Evolutionary conservation across 805 yeast genomes (phyloP).

Genomic region (Candida caryicola): DNA sequence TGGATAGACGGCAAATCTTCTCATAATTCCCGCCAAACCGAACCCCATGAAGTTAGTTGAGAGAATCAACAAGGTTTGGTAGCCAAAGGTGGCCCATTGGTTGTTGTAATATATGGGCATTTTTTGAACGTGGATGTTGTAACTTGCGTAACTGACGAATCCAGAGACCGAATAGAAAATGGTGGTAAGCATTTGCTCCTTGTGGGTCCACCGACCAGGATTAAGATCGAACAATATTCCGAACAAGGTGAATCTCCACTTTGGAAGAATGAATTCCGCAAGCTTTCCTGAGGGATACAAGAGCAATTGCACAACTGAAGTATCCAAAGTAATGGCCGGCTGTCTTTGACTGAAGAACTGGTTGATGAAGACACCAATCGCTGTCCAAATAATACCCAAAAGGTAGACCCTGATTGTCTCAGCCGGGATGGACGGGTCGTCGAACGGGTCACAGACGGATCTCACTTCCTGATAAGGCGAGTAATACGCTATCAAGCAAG

Average conservation of each 20-base stretch:
- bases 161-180: slow-evolving; percentile 36
- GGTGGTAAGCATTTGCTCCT: slow-evolving; percentile 67
- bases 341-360: slow-evolving; percentile 55
- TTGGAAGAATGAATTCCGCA: slow-evolving; percentile 34
- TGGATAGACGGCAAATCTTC: slow-evolving; percentile 46
- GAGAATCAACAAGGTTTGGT: slow-evolving; percentile 21
- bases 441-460: slow-evolving; percentile 56
- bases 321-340: slow-evolving; percentile 44
- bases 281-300: slow-evolving; percentile 45
- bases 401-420: slow-evolving; percentile 57
- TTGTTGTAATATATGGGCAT: slow-evolving; percentile 19
- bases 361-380: slow-evolving; percentile 53
- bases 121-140: slow-evolving; percentile 10
- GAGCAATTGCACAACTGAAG: slow-evolving; percentile 46
- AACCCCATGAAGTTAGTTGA: slow-evolving; percentile 28
- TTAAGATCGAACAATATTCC: slow-evolving; percentile 41
- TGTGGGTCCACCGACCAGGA: slow-evolving; percentile 63
- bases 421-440: slow-evolving; percentile 47
- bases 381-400: slow-evolving; percentile 49
- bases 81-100: slow-evolving; percentile 30
- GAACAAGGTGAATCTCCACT: slow-evolving; percentile 28
- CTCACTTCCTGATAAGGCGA: slow-evolving; percentile 67
- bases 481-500: slow-evolving; percentile 39
- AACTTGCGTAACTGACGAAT: slow-evolving; percentile 18
- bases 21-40: slow-evolving; percentile 29